phyloP scores from a whole-genome alignment of 2,329 filamentous ascomycete species.

The Arthrobotrys iridis region DNA sequence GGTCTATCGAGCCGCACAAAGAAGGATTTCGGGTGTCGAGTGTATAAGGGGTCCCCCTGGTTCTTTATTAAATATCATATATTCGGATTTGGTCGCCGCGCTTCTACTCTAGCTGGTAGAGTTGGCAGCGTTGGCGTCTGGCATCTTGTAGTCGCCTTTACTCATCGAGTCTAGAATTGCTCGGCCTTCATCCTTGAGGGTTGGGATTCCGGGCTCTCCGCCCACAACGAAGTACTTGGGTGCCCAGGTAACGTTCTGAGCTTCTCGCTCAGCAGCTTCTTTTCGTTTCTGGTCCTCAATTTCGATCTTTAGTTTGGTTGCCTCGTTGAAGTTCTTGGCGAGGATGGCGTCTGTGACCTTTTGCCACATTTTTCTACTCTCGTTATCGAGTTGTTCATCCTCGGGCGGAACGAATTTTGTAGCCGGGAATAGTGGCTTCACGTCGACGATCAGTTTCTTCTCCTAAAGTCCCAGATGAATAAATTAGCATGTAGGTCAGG shows the following conservation, averaged over 20 bases:
- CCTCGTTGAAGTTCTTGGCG: slow-evolving; percentile 81
- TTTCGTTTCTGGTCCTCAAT: slow-evolving; percentile 89
- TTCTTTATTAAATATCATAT: slow-evolving; percentile 15
- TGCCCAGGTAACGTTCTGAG: slow-evolving; percentile 74
- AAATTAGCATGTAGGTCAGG: slow-evolving; percentile 6
- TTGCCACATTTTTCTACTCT: slow-evolving; percentile 87
- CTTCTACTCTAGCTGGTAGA: slow-evolving; percentile 47
- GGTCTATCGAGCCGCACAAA: slow-evolving; percentile 31
- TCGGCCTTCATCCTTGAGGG: slow-evolving; percentile 30
- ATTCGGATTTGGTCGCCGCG: neutral
- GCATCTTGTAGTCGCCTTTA: slow-evolving; percentile 56
- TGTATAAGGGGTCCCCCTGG: neutral
- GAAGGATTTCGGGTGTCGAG: neutral
- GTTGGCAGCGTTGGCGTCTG: slow-evolving; percentile 45
- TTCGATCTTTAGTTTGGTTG: slow-evolving; percentile 87
- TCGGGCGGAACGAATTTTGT: slow-evolving; percentile 81
- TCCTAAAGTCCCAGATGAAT: slow-evolving; percentile 41
- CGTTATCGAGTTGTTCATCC: slow-evolving; percentile 83
- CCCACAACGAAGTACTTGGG: slow-evolving; percentile 82
- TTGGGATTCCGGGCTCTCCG: slow-evolving; percentile 40
- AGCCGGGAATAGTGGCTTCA: slow-evolving; percentile 81
- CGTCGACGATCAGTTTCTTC: slow-evolving; percentile 77
- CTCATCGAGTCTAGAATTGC: slow-evolving; percentile 39
- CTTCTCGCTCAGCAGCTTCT: slow-evolving; percentile 82
- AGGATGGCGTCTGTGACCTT: slow-evolving; percentile 86